Conservation (phyloP, 768 basidiomycete genomes). For the Daedaleopsis nitida region DNA sequence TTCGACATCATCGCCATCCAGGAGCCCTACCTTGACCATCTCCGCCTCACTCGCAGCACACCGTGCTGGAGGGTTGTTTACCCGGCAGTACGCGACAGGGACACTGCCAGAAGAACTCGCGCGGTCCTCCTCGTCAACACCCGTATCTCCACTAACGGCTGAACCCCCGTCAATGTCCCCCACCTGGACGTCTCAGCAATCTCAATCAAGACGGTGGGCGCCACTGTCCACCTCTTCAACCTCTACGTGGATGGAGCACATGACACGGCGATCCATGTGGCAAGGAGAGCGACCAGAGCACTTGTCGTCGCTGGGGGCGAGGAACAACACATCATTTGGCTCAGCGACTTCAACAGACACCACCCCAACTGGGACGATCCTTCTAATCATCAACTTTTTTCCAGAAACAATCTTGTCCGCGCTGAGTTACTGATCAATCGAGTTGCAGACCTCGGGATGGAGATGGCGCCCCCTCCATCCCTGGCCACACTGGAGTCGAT, state of each 20-base stretch:
- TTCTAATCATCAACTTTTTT: conserved; percentile 39
- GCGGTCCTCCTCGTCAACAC: conserved; percentile 18
- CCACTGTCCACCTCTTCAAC: conserved; percentile 35
- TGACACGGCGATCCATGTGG: conserved; percentile 18
- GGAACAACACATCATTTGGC: conserved; percentile 28
- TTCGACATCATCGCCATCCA: conserved; percentile 40
- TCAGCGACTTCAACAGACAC: conserved; percentile 44
- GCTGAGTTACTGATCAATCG: too few species aligned
- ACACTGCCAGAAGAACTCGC: background rate
- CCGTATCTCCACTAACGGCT: conserved; percentile 12
- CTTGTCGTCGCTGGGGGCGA: background rate
- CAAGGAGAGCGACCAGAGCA: background rate
- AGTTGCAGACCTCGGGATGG: too few species aligned
- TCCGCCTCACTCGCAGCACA: conserved; percentile 18
- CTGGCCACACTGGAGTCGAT: conserved; percentile 38
- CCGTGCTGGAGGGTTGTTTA: conserved; percentile 25
- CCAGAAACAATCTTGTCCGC: conserved; percentile 18
- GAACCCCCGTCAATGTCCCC: conserved; percentile 4
- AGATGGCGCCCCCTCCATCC: conserved; percentile 35
- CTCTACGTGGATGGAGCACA: conserved; percentile 39
- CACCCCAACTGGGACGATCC: conserved; percentile 42
- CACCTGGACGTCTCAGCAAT: conserved; percentile 33
- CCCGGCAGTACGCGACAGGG: conserved; percentile 23
- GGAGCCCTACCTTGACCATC: conserved; percentile 38
- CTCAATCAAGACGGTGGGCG: conserved; percentile 18